phyloP scores from a whole-genome alignment of 2,329 filamentous ascomycete genomes.

The Tothia fuscella region DNA sequence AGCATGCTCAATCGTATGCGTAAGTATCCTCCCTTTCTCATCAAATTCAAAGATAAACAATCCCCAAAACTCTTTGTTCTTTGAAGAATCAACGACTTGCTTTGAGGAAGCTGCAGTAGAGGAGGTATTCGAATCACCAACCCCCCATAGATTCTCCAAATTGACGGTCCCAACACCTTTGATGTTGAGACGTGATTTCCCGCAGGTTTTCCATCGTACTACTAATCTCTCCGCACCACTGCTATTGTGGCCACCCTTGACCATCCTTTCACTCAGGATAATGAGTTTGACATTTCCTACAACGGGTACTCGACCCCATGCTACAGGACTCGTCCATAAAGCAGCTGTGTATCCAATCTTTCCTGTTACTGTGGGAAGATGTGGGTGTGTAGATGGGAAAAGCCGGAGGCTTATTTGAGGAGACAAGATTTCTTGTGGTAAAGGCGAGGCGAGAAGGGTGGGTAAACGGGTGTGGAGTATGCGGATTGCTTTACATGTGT shows the following conservation, averaged over 20 bases:
- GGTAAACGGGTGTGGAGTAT: constrained; percentile 51
- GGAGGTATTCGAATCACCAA: constrained; percentile 38
- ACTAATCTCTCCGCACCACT: constrained; percentile 64
- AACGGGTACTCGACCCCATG: constrained; percentile 86
- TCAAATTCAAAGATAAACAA: constrained; percentile 96
- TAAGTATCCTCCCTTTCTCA: constrained; percentile 66
- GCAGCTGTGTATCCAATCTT: constrained; percentile 85
- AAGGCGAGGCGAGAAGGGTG: constrained; percentile 46
- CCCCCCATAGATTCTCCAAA: constrained; percentile 40
- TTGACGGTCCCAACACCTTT: constrained; percentile 37
- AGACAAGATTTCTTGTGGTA: constrained; percentile 50
- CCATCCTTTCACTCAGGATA: constrained; percentile 83
- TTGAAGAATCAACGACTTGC: constrained; percentile 11
- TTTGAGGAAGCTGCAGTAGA: neutral
- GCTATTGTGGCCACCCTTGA: constrained; percentile 38
- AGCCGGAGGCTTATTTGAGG: constrained; percentile 51
- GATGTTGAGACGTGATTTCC: constrained; percentile 37
- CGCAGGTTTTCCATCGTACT: constrained; percentile 73
- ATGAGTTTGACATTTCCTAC: constrained; percentile 81
- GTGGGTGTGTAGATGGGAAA: constrained; percentile 65
- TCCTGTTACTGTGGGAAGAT: constrained; percentile 85
- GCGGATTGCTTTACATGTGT: constrained; percentile 37
- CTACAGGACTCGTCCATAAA: constrained; percentile 89
- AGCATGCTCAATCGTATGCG: constrained; percentile 88
- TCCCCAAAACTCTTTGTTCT: constrained; percentile 65